Evolutionary conservation across 2,329 filamentous ascomycete species (phyloP), one percentile per base, ranked within the genome.

Genomic region (Leptoxyphium fumago): DNA sequence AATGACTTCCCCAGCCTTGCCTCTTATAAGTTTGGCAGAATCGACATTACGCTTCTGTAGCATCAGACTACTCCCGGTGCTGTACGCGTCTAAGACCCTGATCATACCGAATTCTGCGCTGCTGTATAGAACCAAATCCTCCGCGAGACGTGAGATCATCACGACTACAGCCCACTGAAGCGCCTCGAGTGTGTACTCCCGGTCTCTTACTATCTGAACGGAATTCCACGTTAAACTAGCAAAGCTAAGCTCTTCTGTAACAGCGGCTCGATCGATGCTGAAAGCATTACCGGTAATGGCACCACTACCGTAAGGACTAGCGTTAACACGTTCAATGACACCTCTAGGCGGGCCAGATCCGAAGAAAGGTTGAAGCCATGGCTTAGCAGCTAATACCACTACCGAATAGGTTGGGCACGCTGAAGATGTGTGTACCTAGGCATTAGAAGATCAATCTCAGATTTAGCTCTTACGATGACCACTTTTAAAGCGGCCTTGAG

Each of bases 401-500:
- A 91, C 49, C 80, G 71, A 52, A 91, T 75, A 2, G 84, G 82
- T 64, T 81, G 73, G 8, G 83, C 83, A 45, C 82, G 77, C 66
- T 91, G 84, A 32, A 88, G 67, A 62, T 91, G 84, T 11, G 84
- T 89, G 65, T 89, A 91, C 4, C 82, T 82, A 1, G 84, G 84
- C 81, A 91, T 87, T 55, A 89, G 59, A 48, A 74, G 70, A 52
- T 82, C 78, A 49, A 86, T 77, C 55, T 87, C 81, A 18, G 68
- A 61, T 69, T 84, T 80, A 2, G 83, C 82, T 21, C 83, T 74
- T 43, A 66, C 64, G 30, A 76, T 71, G 11, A 77, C 73, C 38
- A 84, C 80, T 54, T 73, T 67, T 36, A 93, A 67, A 50, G 91
- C 73, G 43, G 74, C 71, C 38, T 74, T 68, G 5, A 93, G 69